Percentiles rank a stretch among this genome's conserved stretches.
Evolutionary conservation across 1,284 basidiomycete genomes (phyloP).

Genomic region (Somion occarium): DNA sequence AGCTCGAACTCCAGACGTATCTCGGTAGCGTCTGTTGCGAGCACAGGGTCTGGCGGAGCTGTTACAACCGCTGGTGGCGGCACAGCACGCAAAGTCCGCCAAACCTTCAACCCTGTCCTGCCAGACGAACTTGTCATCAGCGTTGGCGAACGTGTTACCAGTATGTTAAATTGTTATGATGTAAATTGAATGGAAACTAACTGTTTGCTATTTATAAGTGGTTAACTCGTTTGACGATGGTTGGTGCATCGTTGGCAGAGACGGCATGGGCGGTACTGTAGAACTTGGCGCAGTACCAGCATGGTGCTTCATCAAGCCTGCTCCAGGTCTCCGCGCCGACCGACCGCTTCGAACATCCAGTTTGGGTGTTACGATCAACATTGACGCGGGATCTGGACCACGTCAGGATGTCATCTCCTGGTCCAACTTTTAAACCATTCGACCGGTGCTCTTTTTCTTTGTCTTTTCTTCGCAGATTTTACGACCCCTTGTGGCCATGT

Average conservation of each 20-base stretch:
- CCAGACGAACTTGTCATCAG: slow-evolving; percentile 63
- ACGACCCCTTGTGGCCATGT: no score
- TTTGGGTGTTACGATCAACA: slow-evolving; percentile 53
- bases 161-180: slow-evolving; percentile 40
- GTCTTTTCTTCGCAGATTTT: no score
- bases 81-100: slow-evolving; percentile 49
- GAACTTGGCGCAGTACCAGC: slow-evolving; percentile 67
- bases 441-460: background rate
- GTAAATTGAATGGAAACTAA: no score
- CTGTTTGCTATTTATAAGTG: slow-evolving; percentile 6
- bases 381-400: slow-evolving; percentile 36
- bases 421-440: slow-evolving; percentile 53
- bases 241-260: slow-evolving; percentile 67
- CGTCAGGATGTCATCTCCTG: slow-evolving; percentile 57
- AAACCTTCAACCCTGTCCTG: slow-evolving; percentile 60
- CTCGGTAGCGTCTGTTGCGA: slow-evolving; percentile 27
- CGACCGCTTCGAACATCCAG: slow-evolving; percentile 60
- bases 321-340: slow-evolving; percentile 51
- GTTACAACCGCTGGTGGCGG: slow-evolving; percentile 15
- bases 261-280: slow-evolving; percentile 44
- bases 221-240: slow-evolving; percentile 48
- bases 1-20: slow-evolving; percentile 24
- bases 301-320: slow-evolving; percentile 66
- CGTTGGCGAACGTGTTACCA: slow-evolving; percentile 51
- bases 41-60: slow-evolving; percentile 29